Base-by-base conservation (phyloP, 805 yeast species). In the Cyberlindnera petersonii region DNA sequence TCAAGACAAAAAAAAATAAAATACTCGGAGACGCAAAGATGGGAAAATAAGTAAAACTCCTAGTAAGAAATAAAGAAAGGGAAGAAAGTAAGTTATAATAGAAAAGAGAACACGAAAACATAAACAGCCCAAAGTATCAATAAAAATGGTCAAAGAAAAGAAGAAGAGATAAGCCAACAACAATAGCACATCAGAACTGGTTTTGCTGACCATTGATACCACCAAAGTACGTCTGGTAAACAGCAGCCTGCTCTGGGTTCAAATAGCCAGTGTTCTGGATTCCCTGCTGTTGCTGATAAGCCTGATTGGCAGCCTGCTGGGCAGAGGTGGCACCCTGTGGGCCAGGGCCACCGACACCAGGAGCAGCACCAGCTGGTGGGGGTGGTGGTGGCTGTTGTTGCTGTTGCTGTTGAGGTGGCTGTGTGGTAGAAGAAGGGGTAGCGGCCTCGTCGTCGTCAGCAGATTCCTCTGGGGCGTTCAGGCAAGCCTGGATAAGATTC, bases 401-500 rank as follows among this genome's bases (percentile, higher is more conserved):
- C 23, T 44, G 65, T 26, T 46, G 58, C 20, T 49, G 61, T 17
- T 33, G 50, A 9, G 43, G 22, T 4, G 18, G 18, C 13, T 32
- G 55, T 33, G 59, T 55, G 34, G 60, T 59, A 37, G 47, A 61
- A 43, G 68, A 56, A 47, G 68, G 66, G 49, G 59, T 48, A 17
- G 59, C 52, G 46, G 58, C 64, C 55, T 54, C 65, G 24, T 59
- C 66, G 13, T 70, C 78, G 14, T 60, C 65, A 32, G 71, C 82
- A 33, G 76, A 76, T 39, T 77, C 84, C 33, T 80, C 87, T n/a
- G 96, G 96, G 8, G 98, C 98, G 63, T 91, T 88, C 58, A 91
- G 71, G 62, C 98, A 93, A 11, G 96, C 95, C 69, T 93, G 97
- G 57, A 91, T 91, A 56, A 91, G 75, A 64, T 89, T 89, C 64